Conservation (phyloP, 1,139 yeast species). For the Candida pseudocylindracea region DNA sequence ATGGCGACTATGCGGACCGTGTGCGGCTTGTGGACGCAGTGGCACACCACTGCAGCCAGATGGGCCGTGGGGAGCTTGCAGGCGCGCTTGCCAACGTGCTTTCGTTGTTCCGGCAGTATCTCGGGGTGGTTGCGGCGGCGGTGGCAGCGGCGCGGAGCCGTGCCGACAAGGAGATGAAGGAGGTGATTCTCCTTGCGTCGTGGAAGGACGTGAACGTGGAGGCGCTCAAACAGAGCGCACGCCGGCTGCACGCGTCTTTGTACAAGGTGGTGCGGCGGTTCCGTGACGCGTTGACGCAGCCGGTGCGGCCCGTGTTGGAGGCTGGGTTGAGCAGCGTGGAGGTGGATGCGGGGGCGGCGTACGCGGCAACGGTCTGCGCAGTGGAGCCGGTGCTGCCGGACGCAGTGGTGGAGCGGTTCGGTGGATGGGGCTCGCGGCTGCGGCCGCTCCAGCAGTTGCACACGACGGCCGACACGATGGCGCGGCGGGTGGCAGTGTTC, state of each 20-base stretch:
- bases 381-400: constrained; percentile 1
- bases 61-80: constrained; percentile 5
- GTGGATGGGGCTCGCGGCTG: neutral
- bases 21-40: constrained; percentile 42
- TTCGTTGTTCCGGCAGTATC: constrained; percentile 45
- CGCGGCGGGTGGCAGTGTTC: constrained; percentile 7
- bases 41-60: constrained; percentile 18
- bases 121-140: constrained; percentile 19
- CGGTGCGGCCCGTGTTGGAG: constrained; percentile 36
- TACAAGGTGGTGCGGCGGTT: constrained; percentile 75
- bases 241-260: constrained; percentile 63
- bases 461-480: constrained; percentile 33
- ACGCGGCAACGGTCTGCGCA: constrained; percentile 2
- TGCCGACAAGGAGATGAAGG: constrained; percentile 62
- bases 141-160: constrained; percentile 22
- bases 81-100: constrained; percentile 39
- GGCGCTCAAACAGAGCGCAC: constrained; percentile 84
- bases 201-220: constrained; percentile 95
- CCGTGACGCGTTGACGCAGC: constrained; percentile 33
- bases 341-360: neutral
- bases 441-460: constrained; percentile 6
- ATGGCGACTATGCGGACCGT: constrained; percentile 49
- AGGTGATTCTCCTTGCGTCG: constrained; percentile 72
- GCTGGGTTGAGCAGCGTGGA: constrained; percentile 18
- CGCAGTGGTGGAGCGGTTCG: too few relatives aligned